A percentile compares a stretch with the other conserved stretches of the same genome.
phyloP scores from a whole-genome alignment of 495 filamentous ascomycete genomes.

The Pyronema domesticum region DNA sequence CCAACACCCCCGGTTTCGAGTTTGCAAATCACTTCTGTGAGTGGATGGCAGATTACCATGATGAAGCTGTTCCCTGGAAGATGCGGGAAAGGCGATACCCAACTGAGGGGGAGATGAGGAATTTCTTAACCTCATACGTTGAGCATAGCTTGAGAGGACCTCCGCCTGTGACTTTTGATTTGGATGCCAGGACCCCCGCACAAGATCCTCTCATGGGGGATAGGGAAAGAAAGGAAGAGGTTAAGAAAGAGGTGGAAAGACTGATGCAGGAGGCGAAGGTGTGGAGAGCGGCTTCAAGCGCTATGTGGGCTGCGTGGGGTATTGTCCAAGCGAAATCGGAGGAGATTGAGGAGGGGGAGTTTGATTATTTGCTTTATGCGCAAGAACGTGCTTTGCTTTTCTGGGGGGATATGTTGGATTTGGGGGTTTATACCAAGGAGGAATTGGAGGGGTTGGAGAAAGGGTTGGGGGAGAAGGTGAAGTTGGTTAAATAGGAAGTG shows the following conservation, averaged over 20 bases:
- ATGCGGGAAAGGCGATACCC: conserved; percentile 58
- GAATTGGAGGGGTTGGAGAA: conserved; percentile 42
- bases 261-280: conserved; percentile 59
- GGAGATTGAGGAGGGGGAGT: conserved; percentile 45
- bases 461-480: conserved; percentile 38
- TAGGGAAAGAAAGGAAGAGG: conserved; percentile 36
- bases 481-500: conserved; percentile 36
- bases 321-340: conserved; percentile 68
- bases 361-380: conserved; percentile 83
- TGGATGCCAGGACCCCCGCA: conserved; percentile 47
- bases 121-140: conserved; percentile 74
- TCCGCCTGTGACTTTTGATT: conserved; percentile 36
- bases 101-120: conserved; percentile 57
- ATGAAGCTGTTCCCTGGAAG: conserved; percentile 41
- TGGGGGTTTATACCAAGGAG: conserved; percentile 51
- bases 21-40: conserved; percentile 96
- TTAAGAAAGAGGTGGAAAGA: conserved; percentile 44
- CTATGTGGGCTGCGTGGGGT: conserved; percentile 91
- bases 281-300: conserved; percentile 75
- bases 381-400: conserved; percentile 84
- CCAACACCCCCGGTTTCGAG: conserved; percentile 72
- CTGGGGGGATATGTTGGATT: conserved; percentile 64
- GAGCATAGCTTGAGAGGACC: conserved; percentile 37
- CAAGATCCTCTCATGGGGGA: conserved; percentile 42
- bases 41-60: conserved; percentile 97